phyloP scores from a whole-genome alignment of 78 protist species.

The Dictyostelium discoideum region dicty_2.7 NC_007089.4:5813001-5813500 shows the following conservation, averaged over 20 bases:
- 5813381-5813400: not conserved
- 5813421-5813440: not conserved
- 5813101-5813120: not conserved
- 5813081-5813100: not conserved
- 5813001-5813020: not conserved
- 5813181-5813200: constrained; percentile 6
- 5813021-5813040: constrained; percentile 3
- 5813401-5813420: not conserved
- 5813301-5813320: not conserved
- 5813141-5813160: not conserved
- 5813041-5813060: not conserved
- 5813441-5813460: not conserved
- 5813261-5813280: not conserved
- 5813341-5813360: not conserved
- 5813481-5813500: not conserved
- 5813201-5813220: constrained; percentile 3
- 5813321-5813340: not conserved
- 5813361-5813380: not conserved
- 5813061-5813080: not conserved
- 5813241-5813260: not conserved
- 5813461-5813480: not conserved
- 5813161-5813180: constrained; percentile 8
- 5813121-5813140: constrained; percentile 13
- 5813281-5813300: not conserved
- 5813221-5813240: not conserved